Evolutionary conservation across 2,329 filamentous ascomycete species (phyloP).

Genomic region (Leptographium lundbergii): DNA sequence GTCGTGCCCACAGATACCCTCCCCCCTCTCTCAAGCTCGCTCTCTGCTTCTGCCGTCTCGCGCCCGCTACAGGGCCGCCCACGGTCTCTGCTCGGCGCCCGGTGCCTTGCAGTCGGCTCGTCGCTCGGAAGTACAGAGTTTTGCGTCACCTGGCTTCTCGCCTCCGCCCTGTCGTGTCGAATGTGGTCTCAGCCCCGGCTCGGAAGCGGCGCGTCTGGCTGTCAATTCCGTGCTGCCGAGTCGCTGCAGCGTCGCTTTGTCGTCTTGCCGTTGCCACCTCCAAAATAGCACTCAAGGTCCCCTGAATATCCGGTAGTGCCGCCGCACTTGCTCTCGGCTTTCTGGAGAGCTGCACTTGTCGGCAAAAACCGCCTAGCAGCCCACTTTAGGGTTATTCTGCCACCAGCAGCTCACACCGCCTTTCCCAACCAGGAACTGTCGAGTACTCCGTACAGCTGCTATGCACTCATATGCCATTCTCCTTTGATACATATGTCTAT

Average conservation of each 20-base stretch:
- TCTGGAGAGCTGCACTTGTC: neutral
- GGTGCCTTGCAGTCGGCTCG: neutral
- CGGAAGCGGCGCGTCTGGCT: neutral
- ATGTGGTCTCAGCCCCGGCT: too few species aligned
- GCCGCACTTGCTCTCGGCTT: neutral
- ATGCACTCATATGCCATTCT: too few species aligned
- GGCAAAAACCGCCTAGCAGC: conserved; percentile 1
- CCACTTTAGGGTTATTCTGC: neutral
- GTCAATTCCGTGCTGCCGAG: neutral
- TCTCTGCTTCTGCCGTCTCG: neutral
- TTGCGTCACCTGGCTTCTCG: neutral
- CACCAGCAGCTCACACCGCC: neutral
- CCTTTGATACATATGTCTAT: too few species aligned
- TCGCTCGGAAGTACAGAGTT: neutral
- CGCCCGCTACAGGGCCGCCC: neutral
- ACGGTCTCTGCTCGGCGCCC: neutral
- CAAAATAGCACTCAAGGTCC: neutral
- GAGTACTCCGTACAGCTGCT: too few species aligned
- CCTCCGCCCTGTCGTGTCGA: neutral
- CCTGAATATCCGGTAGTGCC: neutral
- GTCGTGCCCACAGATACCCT: neutral
- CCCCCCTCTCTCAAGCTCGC: neutral
- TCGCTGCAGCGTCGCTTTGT: neutral
- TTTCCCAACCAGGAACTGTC: neutral
- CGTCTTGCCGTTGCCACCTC: neutral